Conservation (phyloP, 495 filamentous ascomycete genomes). For the Podospora pseudocomata region DNA sequence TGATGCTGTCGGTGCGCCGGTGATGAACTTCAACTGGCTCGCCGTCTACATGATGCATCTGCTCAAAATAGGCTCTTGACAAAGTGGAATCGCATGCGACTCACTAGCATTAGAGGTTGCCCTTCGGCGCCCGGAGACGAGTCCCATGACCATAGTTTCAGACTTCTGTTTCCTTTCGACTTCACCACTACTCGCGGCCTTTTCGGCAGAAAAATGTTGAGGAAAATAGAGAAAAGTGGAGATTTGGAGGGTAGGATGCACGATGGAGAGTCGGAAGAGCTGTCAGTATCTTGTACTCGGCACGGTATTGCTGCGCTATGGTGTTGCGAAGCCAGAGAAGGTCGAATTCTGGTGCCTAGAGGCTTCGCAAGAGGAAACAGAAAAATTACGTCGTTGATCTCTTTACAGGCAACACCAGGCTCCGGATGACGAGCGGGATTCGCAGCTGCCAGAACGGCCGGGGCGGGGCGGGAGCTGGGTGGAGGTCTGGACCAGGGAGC, state of each 20-base stretch:
- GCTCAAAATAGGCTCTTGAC: conserved; percentile 23
- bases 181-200: background rate
- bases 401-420: conserved; percentile 15
- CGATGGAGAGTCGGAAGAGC: background rate
- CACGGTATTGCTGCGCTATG: background rate
- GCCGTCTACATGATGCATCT: conserved; percentile 15
- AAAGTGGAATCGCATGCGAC: conserved; percentile 19
- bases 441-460: conserved; percentile 2
- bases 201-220: conserved; percentile 4
- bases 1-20: background rate
- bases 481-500: background rate
- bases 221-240: conserved; percentile 17
- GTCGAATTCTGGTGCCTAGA: conserved; percentile 4
- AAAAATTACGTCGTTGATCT: conserved; percentile 15
- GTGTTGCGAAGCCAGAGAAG: background rate
- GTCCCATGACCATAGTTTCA: conserved; percentile 27
- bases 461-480: conserved; percentile 15
- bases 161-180: background rate
- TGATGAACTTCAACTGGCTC: conserved; percentile 20
- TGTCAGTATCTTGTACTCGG: background rate
- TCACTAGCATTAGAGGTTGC: conserved; percentile 39
- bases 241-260: background rate
- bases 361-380: background rate
- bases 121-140: conserved; percentile 35
- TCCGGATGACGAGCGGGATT: conserved; percentile 13